Conservation (phyloP, 441 rosid species). For the Bruguiera hainesii region DNA sequence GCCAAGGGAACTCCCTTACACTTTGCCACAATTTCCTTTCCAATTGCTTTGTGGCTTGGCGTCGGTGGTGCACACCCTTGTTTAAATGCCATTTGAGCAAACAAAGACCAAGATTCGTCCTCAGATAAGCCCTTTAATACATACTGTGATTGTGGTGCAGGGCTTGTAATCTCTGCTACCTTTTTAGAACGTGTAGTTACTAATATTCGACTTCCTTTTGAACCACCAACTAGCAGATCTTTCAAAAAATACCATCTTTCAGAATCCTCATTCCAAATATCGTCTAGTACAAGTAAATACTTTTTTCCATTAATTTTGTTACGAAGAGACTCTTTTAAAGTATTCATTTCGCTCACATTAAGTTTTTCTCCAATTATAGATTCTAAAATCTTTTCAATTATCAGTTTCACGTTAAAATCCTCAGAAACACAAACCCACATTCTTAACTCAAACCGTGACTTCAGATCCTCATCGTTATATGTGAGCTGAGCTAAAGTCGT, state of each 20-base stretch:
- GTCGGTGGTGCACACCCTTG: not conserved
- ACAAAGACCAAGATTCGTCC: conserved; percentile 24
- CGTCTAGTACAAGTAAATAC: conserved; percentile 37
- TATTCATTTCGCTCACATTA: conserved; percentile 19
- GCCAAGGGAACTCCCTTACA: conserved; percentile 34
- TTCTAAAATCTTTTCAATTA: conserved; percentile 18
- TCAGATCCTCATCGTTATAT: conserved; percentile 25
- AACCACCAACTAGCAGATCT: conserved; percentile 21
- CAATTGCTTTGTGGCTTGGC: conserved; percentile 17
- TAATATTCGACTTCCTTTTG: conserved; percentile 29
- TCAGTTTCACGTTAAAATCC: conserved; percentile 20
- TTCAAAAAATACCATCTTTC: conserved; percentile 24
- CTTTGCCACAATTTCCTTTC: conserved; percentile 22
- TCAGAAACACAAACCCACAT: conserved; percentile 35
- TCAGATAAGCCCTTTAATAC: conserved; percentile 15
- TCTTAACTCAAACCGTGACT: conserved; percentile 18
- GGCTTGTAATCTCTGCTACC: conserved; percentile 25
- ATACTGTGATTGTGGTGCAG: not conserved
- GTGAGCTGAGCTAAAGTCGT: conserved; percentile 36
- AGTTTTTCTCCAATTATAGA: not conserved
- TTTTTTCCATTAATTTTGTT: conserved; percentile 14
- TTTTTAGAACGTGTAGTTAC: conserved; percentile 30
- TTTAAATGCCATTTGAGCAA: conserved; percentile 22
- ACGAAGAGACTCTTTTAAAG: conserved; percentile 19
- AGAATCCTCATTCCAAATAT: conserved; percentile 38